Conservation (phyloP, 2,329 filamentous ascomycete genomes). For the Penicillium nordicum region DNA sequence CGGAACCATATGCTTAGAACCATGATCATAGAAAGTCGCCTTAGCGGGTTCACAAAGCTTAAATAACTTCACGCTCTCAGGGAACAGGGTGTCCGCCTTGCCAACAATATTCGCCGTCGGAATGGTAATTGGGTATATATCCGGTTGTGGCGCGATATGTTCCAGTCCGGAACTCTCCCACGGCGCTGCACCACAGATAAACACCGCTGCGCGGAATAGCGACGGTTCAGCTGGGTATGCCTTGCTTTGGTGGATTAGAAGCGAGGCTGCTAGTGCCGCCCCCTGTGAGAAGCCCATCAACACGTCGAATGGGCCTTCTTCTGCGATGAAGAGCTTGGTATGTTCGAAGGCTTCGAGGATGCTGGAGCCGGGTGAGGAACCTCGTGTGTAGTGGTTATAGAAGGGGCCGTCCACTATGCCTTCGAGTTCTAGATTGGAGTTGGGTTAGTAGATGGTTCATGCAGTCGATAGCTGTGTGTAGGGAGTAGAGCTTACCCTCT, state of each 20-base stretch:
- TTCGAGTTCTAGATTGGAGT: slow-evolving; percentile 25
- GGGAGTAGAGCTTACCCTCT: slow-evolving; percentile 19
- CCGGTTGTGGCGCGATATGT: slow-evolving; percentile 10
- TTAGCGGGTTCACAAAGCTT: slow-evolving; percentile 33
- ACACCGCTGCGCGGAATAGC: slow-evolving; percentile 31
- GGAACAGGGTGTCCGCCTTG: slow-evolving; percentile 32
- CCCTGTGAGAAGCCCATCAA: slow-evolving; percentile 36
- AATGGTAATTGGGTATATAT: slow-evolving; percentile 28
- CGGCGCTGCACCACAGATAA: slow-evolving; percentile 29
- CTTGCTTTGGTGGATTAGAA: slow-evolving; percentile 25
- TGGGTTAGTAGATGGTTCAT: neutral
- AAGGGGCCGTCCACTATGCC: slow-evolving; percentile 32
- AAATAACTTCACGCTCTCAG: slow-evolving; percentile 30
- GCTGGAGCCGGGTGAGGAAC: slow-evolving; percentile 21
- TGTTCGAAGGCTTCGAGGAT: slow-evolving; percentile 28
- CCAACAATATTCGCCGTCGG: slow-evolving; percentile 42
- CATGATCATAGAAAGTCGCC: slow-evolving; percentile 37
- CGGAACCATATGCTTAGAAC: slow-evolving; percentile 33
- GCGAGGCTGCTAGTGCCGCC: slow-evolving; percentile 27
- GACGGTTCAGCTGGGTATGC: slow-evolving; percentile 18
- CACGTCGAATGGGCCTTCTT: slow-evolving; percentile 31
- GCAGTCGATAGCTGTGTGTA: neutral
- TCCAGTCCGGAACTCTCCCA: slow-evolving; percentile 25
- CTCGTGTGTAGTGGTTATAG: slow-evolving; percentile 30
- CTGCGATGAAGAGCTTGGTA: slow-evolving; percentile 18